Evolutionary conservation across 106 monocot species (phyloP), one percentile per base, ranked within the genome.

Genomic region (Dioscorea alata): DNA sequence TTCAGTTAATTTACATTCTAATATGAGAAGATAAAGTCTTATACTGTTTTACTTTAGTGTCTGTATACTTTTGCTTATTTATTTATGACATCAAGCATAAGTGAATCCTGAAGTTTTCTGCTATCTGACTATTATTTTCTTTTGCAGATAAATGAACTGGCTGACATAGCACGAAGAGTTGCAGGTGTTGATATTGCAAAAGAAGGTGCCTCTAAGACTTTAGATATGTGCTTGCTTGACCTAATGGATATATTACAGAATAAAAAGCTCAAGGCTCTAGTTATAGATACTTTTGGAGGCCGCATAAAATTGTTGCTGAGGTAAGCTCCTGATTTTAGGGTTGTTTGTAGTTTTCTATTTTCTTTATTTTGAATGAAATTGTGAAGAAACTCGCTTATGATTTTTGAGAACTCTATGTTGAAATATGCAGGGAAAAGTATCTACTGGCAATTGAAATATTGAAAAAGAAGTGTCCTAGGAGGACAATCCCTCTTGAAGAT

Each of bases 271-370:
- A 84, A 84, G 72, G 84, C 72, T 61, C 68, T 88, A 59, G 73
- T 88, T 18, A 49, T 88, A 33, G 88, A 84, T 59, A 81, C 88
- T 42, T 88, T 88, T 76, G 88, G 88, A 62, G 76, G 63, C 32
- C 81, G 76, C 25, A 71, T 88, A 48, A 75, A 60, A 34, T 58
- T 68, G 48, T 75, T 81, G 67, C 61, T 84, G 54, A 71, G 57
- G 88, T 84, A 74, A 84, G 76, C 22, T 53, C 49, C 49, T 13
- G 42, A 42, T 42, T 42, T 42, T 42, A 42, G 42, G 6, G 6
- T 42, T 42, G 42, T 42, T 42, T 42, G 42, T 42, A 3, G 42
- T 1, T 42, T 42, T 42, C 42, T 42, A 3, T 42, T 42, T 42
- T 10, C 10, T 42, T 42, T 6, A 6, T 42, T 42, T 10, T 42